Percentiles rank a stretch among this genome's conserved stretches.
phyloP scores from a whole-genome alignment of 202 grass and related monocot genomes.

The Musa balbisiana region DNA sequence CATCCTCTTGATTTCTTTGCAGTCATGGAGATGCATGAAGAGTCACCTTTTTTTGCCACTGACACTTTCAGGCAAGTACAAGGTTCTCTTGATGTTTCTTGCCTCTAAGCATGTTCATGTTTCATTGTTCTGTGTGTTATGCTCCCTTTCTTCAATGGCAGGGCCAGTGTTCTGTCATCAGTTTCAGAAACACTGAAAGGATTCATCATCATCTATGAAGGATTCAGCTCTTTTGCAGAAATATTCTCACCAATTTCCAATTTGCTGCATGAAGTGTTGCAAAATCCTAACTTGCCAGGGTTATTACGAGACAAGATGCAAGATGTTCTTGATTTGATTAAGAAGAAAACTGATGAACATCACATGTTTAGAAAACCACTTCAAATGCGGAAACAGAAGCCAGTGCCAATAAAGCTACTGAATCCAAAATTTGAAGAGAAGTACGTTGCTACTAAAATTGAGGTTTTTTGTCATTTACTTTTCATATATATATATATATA shows the following conservation, averaged over 20 bases:
- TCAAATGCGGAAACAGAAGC: constrained; percentile 73
- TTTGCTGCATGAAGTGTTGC: constrained; percentile 50
- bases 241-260: constrained; percentile 69
- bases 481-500: neutral
- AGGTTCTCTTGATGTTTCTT: constrained; percentile 1
- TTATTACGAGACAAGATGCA: constrained; percentile 44
- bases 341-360: constrained; percentile 51
- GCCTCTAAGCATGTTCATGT: constrained; percentile 4
- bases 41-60: constrained; percentile 51
- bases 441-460: constrained; percentile 37
- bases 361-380: constrained; percentile 64
- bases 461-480: neutral
- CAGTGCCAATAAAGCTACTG: constrained; percentile 71
- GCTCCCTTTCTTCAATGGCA: constrained; percentile 25
- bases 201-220: constrained; percentile 76
- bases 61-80: constrained; percentile 63
- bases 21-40: constrained; percentile 55
- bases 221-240: constrained; percentile 64
- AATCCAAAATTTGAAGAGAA: constrained; percentile 94
- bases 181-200: constrained; percentile 68
- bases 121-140: constrained; percentile 15
- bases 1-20: constrained; percentile 51
- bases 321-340: constrained; percentile 66
- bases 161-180: constrained; percentile 60
- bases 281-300: constrained; percentile 36